A percentile compares a stretch with the other conserved stretches of the same genome.
Evolutionary conservation across 2,329 filamentous ascomycete species (phyloP).

Genomic region (Dryadomyces quercivorus): DNA sequence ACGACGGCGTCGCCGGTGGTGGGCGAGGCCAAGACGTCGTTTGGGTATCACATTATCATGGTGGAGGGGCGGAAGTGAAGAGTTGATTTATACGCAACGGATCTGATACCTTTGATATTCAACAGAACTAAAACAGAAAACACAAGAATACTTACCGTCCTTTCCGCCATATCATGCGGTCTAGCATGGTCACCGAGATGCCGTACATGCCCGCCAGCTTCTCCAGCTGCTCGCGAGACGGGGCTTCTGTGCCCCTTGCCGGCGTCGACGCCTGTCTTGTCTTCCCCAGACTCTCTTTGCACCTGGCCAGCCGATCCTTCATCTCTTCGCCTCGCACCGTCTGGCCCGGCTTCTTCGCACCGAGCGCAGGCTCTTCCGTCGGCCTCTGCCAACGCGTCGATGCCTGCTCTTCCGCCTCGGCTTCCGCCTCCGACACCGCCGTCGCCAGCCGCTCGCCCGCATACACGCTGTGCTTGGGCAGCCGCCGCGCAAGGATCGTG

Average conservation of each 20-base stretch:
- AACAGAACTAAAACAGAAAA: too few relatives aligned
- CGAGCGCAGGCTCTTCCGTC: too few relatives aligned
- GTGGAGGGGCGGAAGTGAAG: slow-evolving; percentile 46
- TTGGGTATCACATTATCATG: slow-evolving; percentile 75
- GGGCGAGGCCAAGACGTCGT: slow-evolving; percentile 59
- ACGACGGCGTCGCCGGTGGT: slow-evolving; percentile 51
- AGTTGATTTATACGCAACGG: neutral
- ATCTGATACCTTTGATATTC: neutral
- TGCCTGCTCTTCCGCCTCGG: neutral
- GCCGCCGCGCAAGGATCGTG: neutral
- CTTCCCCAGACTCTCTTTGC: too few relatives aligned
- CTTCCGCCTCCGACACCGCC: neutral
- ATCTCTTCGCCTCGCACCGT: too few relatives aligned
- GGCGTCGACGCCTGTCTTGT: too few relatives aligned
- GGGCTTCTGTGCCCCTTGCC: too few relatives aligned
- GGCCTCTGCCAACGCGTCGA: too few relatives aligned
- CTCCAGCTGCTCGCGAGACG: neutral
- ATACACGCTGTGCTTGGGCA: slow-evolving; percentile 4
- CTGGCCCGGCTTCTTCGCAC: neutral
- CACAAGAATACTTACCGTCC: neutral
- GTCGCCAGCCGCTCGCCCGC: slow-evolving; percentile 4
- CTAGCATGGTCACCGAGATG: neutral
- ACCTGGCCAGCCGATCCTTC: too few relatives aligned
- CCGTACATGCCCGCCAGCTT: neutral
- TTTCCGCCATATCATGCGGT: too few relatives aligned